A percentile compares a stretch with the other conserved stretches of the same genome.
Conservation (phyloP, 2,329 filamentous ascomycete species). For the Lachnellula suecica region DNA sequence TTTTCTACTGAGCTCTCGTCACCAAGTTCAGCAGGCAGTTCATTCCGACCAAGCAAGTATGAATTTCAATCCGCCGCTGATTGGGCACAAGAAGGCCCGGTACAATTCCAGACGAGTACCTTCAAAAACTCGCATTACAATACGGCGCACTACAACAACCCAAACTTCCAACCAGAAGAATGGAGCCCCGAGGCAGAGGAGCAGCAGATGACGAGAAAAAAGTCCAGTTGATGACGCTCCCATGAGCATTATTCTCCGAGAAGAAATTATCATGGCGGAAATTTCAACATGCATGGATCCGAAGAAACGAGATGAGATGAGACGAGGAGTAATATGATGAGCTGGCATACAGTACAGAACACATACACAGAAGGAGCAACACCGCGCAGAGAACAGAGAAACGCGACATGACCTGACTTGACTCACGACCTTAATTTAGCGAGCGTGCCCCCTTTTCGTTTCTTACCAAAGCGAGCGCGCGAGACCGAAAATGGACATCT, state of each 20-base stretch:
- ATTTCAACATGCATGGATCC: background rate
- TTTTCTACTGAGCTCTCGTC: conserved; percentile 20
- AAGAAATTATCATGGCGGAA: background rate
- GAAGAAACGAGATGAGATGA: background rate
- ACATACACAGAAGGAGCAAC: background rate
- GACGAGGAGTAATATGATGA: background rate
- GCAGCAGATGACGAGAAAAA: conserved; percentile 16
- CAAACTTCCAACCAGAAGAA: conserved; percentile 57
- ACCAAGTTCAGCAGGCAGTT: conserved; percentile 21
- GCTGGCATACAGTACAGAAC: background rate
- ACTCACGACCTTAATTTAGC: no score
- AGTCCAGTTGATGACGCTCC: conserved; percentile 14
- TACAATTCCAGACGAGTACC: conserved; percentile 46
- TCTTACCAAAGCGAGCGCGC: background rate
- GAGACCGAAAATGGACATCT: background rate
- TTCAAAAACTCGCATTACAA: conserved; percentile 70
- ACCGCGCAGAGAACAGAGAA: background rate
- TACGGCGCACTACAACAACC: conserved; percentile 65
- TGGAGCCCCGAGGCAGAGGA: conserved; percentile 38
- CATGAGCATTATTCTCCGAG: background rate
- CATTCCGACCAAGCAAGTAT: conserved; percentile 34
- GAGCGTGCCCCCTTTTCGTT: background rate
- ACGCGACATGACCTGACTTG: background rate
- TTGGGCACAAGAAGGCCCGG: conserved; percentile 27
- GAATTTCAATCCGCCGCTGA: conserved; percentile 31